Conservation (phyloP, 2,329 filamentous ascomycete genomes). For the Aspergillus floridensis region DNA sequence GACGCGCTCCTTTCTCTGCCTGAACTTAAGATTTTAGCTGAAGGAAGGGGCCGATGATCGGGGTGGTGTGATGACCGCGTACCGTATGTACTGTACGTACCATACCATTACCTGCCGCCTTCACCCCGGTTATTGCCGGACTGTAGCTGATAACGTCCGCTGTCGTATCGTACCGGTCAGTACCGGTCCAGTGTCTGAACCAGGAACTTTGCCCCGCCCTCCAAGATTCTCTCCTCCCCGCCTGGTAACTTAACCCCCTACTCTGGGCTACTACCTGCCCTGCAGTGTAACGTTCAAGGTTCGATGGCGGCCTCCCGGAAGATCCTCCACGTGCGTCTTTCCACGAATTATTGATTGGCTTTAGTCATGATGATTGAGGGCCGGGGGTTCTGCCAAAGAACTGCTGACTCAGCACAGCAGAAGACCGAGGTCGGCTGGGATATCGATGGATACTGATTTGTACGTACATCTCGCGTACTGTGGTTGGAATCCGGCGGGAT, state of each 20-base stretch:
- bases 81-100: not conserved
- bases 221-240: not conserved
- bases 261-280: not conserved
- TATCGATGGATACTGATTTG: too few species aligned
- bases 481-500: not conserved
- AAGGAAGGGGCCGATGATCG: not conserved
- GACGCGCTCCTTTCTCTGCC: not conserved
- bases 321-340: conserved; percentile 20
- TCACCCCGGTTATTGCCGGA: not conserved
- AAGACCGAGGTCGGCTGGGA: too few species aligned
- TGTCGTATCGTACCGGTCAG: not conserved
- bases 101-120: not conserved
- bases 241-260: not conserved
- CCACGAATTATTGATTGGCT: not conserved
- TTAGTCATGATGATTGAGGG: not conserved
- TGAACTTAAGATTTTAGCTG: not conserved
- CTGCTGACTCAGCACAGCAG: not conserved
- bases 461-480: not conserved
- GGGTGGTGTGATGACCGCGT: not conserved
- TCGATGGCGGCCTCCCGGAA: conserved; percentile 20
- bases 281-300: conserved; percentile 14
- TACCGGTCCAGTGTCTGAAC: not conserved
- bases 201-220: not conserved
- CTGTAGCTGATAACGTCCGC: not conserved
- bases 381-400: not conserved